Base-by-base conservation (phyloP, 2,329 filamentous ascomycete genomes). In the Trichoderma pleuroti region DNA sequence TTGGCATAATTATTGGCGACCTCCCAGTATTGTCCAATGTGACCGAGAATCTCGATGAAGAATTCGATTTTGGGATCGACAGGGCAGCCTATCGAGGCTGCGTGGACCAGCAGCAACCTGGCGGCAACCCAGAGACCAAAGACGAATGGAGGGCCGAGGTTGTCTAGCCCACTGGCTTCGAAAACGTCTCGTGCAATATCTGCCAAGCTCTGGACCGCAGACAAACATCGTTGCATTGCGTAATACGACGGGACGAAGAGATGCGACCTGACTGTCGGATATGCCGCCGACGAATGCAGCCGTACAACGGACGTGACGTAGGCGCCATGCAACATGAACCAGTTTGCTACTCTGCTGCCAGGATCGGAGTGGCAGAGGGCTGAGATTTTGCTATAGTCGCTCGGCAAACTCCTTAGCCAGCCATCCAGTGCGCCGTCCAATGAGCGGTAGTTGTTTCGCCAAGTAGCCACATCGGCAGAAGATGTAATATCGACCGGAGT, bases 271-370 rank as follows among this genome's bases (percentile, higher is more conserved):
- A 80, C 75, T 0, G 78, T 80, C 5, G 82, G 82, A 64, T 84
- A 84, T 4, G 82, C 82, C 0, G 82, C 82, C 4, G 81, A 79
- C 3, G 82, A 83, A 70, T 84, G 82, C n/a, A 84, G 75, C 1
- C 82, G 79, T 4, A 84, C 81, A 7, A 82, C 82, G 3, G 81
- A 78, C 0, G 81, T 82, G 14, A 84, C 82, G 59, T 83, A 84
- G 9, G 82, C 82, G 72, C 82, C 83, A 30, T 84, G 82, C 10
- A 84, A 75, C 81, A 83, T 82, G 71, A 83, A 83, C 82, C 82
- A 83, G 72, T 83, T 83, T n/a, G 82, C 82, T 2, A 83, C 82
- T 1, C 82, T 80, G 65, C 82, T 83, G 2, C 82, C 82, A 4
- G 82, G 82, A 21, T 83, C 82, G 6, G 82, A 83, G 73, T 84